Conservation (phyloP, 2,329 filamentous ascomycete species). For the Coniochaeta hoffmannii region DNA sequence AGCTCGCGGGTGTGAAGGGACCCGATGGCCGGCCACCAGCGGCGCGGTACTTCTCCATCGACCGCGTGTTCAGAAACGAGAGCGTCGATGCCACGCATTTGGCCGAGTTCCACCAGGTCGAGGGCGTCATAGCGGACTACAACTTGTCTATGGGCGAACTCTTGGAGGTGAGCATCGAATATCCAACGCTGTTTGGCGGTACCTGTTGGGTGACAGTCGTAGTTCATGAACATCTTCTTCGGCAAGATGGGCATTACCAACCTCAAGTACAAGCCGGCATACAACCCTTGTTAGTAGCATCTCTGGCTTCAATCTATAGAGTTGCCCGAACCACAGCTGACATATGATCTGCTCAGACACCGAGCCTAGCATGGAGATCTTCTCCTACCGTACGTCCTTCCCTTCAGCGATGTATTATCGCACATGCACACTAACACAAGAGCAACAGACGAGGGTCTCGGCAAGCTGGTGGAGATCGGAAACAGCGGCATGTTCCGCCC, state of each 20-base stretch:
- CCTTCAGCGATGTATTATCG: not conserved
- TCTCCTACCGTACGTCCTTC: conserved; percentile 58
- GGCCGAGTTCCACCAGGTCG: conserved; percentile 97
- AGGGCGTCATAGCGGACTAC: conserved; percentile 97
- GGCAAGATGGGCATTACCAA: conserved; percentile 82
- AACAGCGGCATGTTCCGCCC: conserved; percentile 99
- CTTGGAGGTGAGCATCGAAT: conserved; percentile 49
- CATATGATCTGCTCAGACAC: conserved; percentile 61
- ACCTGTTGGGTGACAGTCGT: conserved; percentile 20
- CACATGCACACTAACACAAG: not conserved
- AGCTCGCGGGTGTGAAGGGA: conserved; percentile 74
- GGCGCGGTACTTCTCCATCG: conserved; percentile 97
- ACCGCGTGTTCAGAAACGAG: conserved; percentile 95
- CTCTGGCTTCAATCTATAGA: not conserved
- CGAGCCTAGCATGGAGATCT: conserved; percentile 97
- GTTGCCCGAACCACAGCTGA: not conserved
- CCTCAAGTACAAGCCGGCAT: conserved; percentile 93
- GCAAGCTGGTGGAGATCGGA: conserved; percentile 93
- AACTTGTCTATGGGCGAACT: conserved; percentile 84
- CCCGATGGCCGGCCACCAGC: conserved; percentile 57
- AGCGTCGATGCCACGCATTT: conserved; percentile 94
- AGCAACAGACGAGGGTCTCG: conserved; percentile 60
- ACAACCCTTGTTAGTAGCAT: conserved; percentile 22
- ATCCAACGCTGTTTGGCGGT: conserved; percentile 37
- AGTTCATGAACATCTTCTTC: conserved; percentile 93